These are phyloP conservation scores for Mycena vitilis DNA, from an alignment of 768 basidiomycete species.

Conservation along the genomic window DNA sequence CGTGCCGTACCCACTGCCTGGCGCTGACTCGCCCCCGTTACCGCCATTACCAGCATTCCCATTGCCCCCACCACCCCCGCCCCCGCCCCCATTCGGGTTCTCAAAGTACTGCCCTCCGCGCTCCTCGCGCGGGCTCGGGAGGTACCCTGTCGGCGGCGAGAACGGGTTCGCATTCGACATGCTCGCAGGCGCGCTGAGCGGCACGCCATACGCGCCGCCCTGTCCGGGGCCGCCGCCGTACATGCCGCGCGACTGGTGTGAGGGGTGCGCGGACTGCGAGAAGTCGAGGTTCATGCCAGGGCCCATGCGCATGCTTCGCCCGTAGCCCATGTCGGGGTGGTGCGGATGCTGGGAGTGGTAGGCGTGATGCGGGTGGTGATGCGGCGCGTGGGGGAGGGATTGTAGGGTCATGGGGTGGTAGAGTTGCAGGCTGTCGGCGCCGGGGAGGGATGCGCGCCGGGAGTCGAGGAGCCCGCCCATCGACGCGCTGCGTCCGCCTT, in stretches of 20 bases:
- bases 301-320: conserved; percentile 52
- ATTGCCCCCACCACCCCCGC: conserved; percentile 12
- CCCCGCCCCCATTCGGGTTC: conserved; percentile 12
- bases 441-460: conserved; percentile 75
- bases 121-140: conserved; percentile 35
- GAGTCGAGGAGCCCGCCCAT: conserved; percentile 54
- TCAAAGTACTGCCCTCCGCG: conserved; percentile 31
- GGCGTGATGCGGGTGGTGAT: conserved; percentile 50
- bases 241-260: conserved; percentile 30
- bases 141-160: conserved; percentile 32
- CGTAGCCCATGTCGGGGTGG: conserved; percentile 45
- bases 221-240: conserved; percentile 15
- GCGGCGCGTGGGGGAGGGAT: conserved; percentile 57
- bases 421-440: conserved; percentile 75
- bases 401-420: conserved; percentile 86
- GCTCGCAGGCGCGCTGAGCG: conserved; percentile 35
- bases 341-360: conserved; percentile 44
- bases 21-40: conserved; percentile 44
- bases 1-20: conserved; percentile 60
- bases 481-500: conserved; percentile 54
- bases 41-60: conserved; percentile 10
- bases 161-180: conserved; percentile 31
- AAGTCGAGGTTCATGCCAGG: conserved; percentile 53
- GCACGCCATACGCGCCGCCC: conserved; percentile 34
- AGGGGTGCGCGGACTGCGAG: conserved; percentile 38